Evolutionary conservation across 2,329 filamentous ascomycete species (phyloP), one percentile per base, ranked within the genome.

Genomic region (Coniella lustricola): DNA sequence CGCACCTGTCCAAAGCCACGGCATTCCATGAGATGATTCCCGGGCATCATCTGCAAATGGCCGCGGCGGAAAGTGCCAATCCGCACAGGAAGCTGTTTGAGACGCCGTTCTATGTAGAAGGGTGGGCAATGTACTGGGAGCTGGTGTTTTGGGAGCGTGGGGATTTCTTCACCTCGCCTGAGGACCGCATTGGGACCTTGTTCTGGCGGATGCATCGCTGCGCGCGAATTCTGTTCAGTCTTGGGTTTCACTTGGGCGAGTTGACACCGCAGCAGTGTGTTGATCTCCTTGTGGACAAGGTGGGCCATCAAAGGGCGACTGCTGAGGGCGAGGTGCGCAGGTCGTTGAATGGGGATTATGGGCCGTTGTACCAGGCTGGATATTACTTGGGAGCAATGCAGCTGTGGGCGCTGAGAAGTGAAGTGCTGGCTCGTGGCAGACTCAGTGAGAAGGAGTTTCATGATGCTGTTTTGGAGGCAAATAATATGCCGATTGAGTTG

Each of bases 181-280:
- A 76, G 50, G 74, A 81, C 53, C 67, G 68, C 34, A 68, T 82
- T 18, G 78, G 78, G 0, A 76, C 79, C 53, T 61, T 82, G 7
- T 82, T 81, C 59, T 82, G 78, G 78, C 69, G 76, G 13, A 79
- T 82, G 72, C 78, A 82, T 58, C 74, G 79, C 22, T 81, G 77
- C 55, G 73, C 74, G 5, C 72, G 79, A 33, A 81, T 81, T 54
- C 63, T 76, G 12, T 81, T 82, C 60, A 78, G 74, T 0, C 59
- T 82, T 1, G 72, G 71, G 34, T 82, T 80, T 50, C 78, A 82
- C 56, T 67, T 82, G 1, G 76, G 75, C 1, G 59, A 72, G 52
- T 71, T 79, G 68, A 69, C 63, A 9, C 69, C 77, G 1, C 65
- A 69, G 50, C 71, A 79, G 55, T 81, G 76, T 45, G 70, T 82